phyloP scores from a whole-genome alignment of 306 rosid species.

The Prunus salicina region DNA sequence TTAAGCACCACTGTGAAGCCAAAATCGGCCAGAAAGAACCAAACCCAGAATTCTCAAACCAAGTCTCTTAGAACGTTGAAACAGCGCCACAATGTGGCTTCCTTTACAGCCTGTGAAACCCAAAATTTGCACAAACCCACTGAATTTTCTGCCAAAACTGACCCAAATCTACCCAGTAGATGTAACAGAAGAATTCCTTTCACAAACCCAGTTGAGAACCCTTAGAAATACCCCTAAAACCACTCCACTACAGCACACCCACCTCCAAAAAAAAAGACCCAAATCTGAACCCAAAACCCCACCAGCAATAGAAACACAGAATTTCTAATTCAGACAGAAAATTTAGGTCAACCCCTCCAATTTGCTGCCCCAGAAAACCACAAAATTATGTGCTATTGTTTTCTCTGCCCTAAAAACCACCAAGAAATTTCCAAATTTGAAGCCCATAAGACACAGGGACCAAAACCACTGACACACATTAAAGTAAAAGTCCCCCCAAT shows the following conservation, averaged over 20 bases:
- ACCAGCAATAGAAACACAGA: neutral
- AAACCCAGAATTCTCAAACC: slow-evolving; percentile 17
- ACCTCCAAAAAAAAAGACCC: slow-evolving; percentile 22
- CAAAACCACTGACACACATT: slow-evolving; percentile 44
- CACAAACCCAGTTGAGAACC: slow-evolving; percentile 29
- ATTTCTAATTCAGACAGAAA: slow-evolving; percentile 26
- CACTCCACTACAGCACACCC: slow-evolving; percentile 42
- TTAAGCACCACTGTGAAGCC: slow-evolving; percentile 17
- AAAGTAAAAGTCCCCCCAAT: slow-evolving; percentile 25
- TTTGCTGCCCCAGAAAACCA: slow-evolving; percentile 21
- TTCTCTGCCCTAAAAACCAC: slow-evolving; percentile 14
- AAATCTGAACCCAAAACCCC: slow-evolving; percentile 24
- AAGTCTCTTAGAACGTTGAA: slow-evolving; percentile 13
- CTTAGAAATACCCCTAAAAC: slow-evolving; percentile 40
- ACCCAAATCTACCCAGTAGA: slow-evolving; percentile 32
- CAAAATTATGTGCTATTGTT: neutral
- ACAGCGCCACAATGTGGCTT: slow-evolving; percentile 53
- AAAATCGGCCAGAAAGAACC: slow-evolving; percentile 13
- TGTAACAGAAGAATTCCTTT: slow-evolving; percentile 13
- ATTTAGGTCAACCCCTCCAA: slow-evolving; percentile 74
- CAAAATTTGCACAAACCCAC: slow-evolving; percentile 28
- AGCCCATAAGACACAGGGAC: slow-evolving; percentile 36
- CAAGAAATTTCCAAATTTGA: slow-evolving; percentile 38
- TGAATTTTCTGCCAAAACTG: slow-evolving; percentile 15
- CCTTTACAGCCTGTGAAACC: slow-evolving; percentile 16